Evolutionary conservation across 805 yeast species (phyloP).

Genomic region (Metschnikowia gelsemii): DNA sequence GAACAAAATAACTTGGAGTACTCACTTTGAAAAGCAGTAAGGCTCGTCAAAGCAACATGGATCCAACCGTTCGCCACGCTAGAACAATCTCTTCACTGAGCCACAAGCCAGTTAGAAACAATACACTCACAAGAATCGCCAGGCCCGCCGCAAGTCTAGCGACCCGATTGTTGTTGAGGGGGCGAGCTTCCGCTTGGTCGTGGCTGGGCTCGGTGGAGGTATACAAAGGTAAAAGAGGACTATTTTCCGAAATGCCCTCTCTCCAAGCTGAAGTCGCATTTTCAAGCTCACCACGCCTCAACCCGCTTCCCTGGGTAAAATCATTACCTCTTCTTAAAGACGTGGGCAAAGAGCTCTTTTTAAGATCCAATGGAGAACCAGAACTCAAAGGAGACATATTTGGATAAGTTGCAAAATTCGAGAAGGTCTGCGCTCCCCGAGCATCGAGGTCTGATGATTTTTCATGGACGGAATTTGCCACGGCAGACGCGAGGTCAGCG

Average conservation of each 20-base stretch:
- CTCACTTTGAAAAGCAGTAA: no score
- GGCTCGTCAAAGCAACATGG: background rate
- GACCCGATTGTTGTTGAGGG: background rate
- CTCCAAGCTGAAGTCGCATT: conserved; percentile 5
- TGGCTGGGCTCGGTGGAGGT: background rate
- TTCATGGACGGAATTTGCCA: conserved; percentile 11
- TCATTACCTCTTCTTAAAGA: background rate
- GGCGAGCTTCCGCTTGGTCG: background rate
- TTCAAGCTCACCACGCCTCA: conserved; percentile 3
- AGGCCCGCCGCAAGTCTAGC: conserved; percentile 7
- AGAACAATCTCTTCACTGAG: conserved; percentile 11
- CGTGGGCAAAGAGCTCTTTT: conserved; percentile 3
- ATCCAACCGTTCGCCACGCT: background rate
- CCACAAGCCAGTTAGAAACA: conserved; percentile 9
- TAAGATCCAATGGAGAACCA: background rate
- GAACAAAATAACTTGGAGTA: no score
- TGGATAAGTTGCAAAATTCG: conserved; percentile 4
- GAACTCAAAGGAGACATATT: conserved; percentile 2
- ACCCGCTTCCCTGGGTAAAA: background rate
- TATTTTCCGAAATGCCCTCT: conserved; percentile 3
- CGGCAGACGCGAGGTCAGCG: conserved; percentile 27
- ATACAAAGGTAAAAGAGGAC: conserved; percentile 10
- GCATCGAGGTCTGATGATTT: background rate
- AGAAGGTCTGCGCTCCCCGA: background rate
- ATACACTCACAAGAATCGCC: conserved; percentile 9